Conservation (phyloP, 257 asterid species). For the Leonotis leonurus region DNA sequence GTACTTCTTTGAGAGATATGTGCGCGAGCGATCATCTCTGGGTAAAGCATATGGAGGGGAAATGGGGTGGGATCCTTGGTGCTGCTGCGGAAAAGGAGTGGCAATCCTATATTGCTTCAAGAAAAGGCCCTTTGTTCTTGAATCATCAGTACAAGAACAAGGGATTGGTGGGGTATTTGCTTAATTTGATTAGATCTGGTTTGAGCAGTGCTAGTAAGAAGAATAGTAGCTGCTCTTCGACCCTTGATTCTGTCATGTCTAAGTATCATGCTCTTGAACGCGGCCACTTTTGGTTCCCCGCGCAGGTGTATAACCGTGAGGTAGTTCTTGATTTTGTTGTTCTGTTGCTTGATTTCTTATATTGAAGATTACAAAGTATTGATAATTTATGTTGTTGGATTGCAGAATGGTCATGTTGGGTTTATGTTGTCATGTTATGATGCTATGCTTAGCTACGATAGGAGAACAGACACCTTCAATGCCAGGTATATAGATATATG, state of each 20-base stretch:
- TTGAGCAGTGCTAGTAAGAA: conserved; percentile 16
- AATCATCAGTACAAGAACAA: conserved; percentile 35
- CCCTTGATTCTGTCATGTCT: conserved; percentile 58
- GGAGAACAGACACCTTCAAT: conserved; percentile 40
- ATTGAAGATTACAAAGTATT: neutral
- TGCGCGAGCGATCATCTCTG: conserved; percentile 64
- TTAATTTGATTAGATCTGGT: conserved; percentile 36
- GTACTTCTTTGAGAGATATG: conserved; percentile 44
- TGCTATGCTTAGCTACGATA: conserved; percentile 61
- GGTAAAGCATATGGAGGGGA: conserved; percentile 50
- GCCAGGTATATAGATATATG: conserved; percentile 33
- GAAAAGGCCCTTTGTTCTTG: conserved; percentile 38
- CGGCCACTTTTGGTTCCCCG: conserved; percentile 81
- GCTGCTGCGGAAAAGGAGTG: conserved; percentile 48
- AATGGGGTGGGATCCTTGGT: conserved; percentile 67
- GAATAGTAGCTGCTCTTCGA: conserved; percentile 12
- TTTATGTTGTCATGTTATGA: conserved; percentile 70
- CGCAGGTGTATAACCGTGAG: conserved; percentile 91
- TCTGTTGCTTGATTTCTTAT: neutral
- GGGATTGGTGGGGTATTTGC: conserved; percentile 30
- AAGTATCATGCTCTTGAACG: conserved; percentile 74
- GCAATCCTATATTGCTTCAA: conserved; percentile 41
- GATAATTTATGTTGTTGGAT: neutral
- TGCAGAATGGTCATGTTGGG: conserved; percentile 72
- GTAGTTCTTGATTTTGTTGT: conserved; percentile 9